Evolutionary conservation across 345 rosid species (phyloP).

Genomic region (Erodium maritimum): DNA sequence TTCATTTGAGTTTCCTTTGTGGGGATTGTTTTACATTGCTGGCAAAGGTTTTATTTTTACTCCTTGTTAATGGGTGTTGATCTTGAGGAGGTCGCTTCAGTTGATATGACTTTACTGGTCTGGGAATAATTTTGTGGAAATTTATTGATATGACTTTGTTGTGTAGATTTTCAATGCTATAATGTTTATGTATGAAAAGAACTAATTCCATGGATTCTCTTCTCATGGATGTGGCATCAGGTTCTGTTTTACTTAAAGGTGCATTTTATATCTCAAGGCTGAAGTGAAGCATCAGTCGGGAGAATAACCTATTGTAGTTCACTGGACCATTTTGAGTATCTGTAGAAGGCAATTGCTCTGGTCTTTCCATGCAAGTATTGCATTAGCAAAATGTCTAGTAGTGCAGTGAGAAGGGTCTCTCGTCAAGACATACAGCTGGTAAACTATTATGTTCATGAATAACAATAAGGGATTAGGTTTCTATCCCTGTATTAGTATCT

Average conservation of each 20-base stretch:
- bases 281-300: background rate
- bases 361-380: background rate
- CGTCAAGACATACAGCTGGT: conserved; percentile 88
- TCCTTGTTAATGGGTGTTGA: background rate
- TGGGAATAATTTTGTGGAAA: no score
- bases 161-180: no score
- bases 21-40: background rate
- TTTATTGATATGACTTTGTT: no score
- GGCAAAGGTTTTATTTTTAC: background rate
- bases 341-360: background rate
- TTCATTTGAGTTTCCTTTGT: background rate
- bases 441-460: conserved; percentile 1
- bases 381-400: conserved; percentile 48
- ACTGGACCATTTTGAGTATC: background rate
- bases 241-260: background rate
- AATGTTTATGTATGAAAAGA: background rate
- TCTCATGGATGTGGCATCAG: background rate
- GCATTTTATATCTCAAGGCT: background rate
- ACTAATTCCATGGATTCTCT: background rate
- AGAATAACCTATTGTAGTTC: background rate
- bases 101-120: background rate
- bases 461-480: background rate
- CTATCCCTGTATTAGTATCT: background rate
- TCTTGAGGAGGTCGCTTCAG: background rate
- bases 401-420: conserved; percentile 64